Conservation (phyloP, 257 asterid species). For the Capsicum rhomboideum region DNA sequence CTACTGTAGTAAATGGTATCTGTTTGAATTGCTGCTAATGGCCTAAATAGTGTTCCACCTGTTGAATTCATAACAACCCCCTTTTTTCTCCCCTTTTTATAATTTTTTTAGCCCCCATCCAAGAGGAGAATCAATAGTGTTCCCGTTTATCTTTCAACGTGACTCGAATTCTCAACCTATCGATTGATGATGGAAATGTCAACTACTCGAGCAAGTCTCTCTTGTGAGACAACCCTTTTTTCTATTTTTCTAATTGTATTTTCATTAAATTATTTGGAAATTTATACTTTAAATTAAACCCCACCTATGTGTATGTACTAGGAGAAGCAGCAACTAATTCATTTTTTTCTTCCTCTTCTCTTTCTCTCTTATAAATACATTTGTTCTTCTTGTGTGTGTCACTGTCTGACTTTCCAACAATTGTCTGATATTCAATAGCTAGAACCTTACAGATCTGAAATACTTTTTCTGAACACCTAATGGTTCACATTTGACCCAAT, state of each 20-base stretch:
- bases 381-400: neutral
- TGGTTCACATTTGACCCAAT: neutral
- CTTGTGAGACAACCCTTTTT: neutral
- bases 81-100: neutral
- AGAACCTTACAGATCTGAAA: neutral
- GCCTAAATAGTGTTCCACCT: neutral
- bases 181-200: no score
- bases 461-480: neutral
- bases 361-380: neutral
- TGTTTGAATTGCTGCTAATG: constrained; percentile 1
- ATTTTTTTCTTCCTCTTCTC: neutral
- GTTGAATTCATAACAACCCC: neutral
- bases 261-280: neutral
- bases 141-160: neutral
- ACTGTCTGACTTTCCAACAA: neutral
- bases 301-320: neutral
- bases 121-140: neutral
- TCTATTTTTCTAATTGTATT: neutral
- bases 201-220: neutral
- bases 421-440: neutral
- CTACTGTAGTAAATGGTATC: neutral
- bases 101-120: no score
- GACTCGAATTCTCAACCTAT: no score
- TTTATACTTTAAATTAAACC: neutral
- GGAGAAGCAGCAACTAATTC: neutral